These are phyloP conservation scores for Chlorella variabilis DNA, from an alignment of 163 green algal species.

Conservation along the genomic window DNA sequence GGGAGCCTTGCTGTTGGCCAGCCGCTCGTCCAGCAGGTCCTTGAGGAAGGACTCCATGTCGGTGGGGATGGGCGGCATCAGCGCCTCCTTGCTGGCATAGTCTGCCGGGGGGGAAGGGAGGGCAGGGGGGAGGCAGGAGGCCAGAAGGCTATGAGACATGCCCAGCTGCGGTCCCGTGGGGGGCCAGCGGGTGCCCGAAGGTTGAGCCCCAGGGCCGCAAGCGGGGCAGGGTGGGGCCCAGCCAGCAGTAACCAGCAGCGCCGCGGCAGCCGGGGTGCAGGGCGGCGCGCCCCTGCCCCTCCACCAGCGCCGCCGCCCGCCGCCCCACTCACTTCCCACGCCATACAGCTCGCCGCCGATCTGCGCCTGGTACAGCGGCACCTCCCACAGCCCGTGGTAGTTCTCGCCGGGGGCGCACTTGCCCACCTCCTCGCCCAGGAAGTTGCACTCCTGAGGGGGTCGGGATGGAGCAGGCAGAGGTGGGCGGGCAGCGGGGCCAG, in stretches of 20 bases:
- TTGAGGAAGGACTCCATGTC: conserved; percentile 33
- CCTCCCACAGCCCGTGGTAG: conserved; percentile 29
- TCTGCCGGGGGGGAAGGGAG: neutral
- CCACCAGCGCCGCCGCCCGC: too few species aligned
- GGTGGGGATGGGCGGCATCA: conserved; percentile 12
- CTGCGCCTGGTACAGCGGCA: conserved; percentile 36
- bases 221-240: too few species aligned
- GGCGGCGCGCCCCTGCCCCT: too few species aligned
- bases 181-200: too few species aligned
- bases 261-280: neutral
- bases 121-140: neutral
- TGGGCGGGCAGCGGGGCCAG: neutral
- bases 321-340: conserved; percentile 27
- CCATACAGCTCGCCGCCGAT: neutral
- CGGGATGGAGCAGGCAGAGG: neutral
- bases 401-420: conserved; percentile 15
- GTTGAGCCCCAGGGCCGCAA: too few species aligned
- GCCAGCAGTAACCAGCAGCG: neutral
- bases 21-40: conserved; percentile 16
- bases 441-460: conserved; percentile 30
- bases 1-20: conserved; percentile 7
- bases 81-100: neutral
- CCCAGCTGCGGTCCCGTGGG: too few species aligned
- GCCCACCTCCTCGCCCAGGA: conserved; percentile 23
- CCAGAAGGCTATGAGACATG: too few species aligned